Evolutionary conservation across 345 rosid species (phyloP).

Genomic region (Theobroma cacao): DNA sequence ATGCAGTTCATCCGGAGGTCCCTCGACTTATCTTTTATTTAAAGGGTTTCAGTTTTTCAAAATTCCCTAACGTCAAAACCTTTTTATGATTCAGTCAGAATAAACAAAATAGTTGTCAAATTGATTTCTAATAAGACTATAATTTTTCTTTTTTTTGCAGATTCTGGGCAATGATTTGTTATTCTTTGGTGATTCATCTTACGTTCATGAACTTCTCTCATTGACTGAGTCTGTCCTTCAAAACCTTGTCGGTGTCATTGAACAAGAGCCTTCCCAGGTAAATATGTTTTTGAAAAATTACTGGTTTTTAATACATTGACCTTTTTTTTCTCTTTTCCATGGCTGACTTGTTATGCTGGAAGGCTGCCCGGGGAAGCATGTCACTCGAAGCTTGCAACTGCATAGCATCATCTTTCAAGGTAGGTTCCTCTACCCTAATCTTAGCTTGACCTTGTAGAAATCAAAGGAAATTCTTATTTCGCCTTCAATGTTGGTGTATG

Average conservation of each 20-base stretch:
- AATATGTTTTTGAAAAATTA: background rate
- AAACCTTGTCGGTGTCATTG: slow-evolving; percentile 49
- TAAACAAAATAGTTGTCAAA: background rate
- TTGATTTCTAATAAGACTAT: background rate
- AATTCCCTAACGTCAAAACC: background rate
- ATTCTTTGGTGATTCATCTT: slow-evolving; percentile 64
- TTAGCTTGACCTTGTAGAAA: background rate
- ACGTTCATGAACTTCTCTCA: slow-evolving; percentile 50
- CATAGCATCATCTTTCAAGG: slow-evolving; percentile 62
- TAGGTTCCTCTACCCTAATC: slow-evolving; percentile 24
- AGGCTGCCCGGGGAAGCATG: slow-evolving; percentile 70
- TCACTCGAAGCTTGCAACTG: slow-evolving; percentile 95
- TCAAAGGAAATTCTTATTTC: background rate
- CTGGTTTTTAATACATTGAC: background rate
- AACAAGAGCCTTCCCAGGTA: slow-evolving; percentile 71
- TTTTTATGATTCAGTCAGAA: background rate
- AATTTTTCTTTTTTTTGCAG: slow-evolving; percentile 31
- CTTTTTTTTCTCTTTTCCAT: slow-evolving; percentile 1
- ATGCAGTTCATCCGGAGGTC: slow-evolving; percentile 49
- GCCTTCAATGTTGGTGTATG: background rate
- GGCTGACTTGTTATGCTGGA: slow-evolving; percentile 25
- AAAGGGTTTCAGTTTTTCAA: background rate
- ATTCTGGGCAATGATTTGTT: slow-evolving; percentile 54
- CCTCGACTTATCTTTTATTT: background rate
- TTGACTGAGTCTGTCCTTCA: slow-evolving; percentile 38